Percentiles rank a stretch among this genome's conserved stretches.
These are phyloP conservation scores for Aspergillus neotritici DNA, from an alignment of 2,329 filamentous ascomycete species.

Conservation along the genomic window DNA sequence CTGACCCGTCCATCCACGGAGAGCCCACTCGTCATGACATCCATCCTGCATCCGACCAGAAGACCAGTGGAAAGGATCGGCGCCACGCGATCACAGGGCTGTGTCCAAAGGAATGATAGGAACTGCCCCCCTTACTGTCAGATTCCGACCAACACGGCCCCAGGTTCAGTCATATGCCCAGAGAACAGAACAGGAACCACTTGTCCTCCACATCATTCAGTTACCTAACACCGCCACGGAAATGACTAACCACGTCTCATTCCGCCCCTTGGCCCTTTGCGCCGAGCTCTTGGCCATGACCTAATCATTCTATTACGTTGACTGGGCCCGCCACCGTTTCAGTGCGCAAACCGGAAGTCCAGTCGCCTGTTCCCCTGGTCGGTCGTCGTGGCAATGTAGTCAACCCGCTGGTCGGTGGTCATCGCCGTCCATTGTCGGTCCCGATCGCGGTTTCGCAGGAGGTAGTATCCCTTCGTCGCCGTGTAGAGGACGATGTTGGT, in stretches of 20 bases:
- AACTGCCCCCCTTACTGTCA: too few species aligned
- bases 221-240: too few species aligned
- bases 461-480: constrained; percentile 29
- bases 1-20: too few species aligned
- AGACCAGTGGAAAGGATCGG: background rate
- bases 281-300: background rate
- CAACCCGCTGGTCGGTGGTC: constrained; percentile 21
- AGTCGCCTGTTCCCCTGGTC: constrained; percentile 31
- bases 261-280: too few species aligned
- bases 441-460: constrained; percentile 22
- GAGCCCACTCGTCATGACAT: too few species aligned
- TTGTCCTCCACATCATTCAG: too few species aligned
- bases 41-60: background rate
- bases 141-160: too few species aligned
- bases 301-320: background rate
- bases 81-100: too few species aligned
- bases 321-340: background rate
- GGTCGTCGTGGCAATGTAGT: constrained; percentile 27
- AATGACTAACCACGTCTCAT: background rate
- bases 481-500: constrained; percentile 25
- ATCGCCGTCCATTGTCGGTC: constrained; percentile 30
- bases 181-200: too few species aligned
- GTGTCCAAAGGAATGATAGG: too few species aligned
- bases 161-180: too few species aligned
- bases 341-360: constrained; percentile 34